phyloP scores from a whole-genome alignment of 768 basidiomycete species.

The Mycena epipterygia region DNA sequence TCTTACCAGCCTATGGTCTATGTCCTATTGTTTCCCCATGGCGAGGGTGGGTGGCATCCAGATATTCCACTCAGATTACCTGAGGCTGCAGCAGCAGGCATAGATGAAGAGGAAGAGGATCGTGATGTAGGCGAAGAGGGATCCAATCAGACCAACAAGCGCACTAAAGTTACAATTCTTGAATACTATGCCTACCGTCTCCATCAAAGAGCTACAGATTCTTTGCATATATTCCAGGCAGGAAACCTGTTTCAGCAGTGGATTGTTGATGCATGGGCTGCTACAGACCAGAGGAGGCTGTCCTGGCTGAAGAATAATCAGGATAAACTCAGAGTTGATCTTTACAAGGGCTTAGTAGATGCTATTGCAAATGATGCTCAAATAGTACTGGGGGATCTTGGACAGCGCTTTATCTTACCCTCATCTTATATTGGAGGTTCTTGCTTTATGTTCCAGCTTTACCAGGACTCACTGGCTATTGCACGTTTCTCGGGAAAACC shows the following conservation, averaged over 20 bases:
- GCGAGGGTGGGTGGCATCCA: slow-evolving; percentile 55
- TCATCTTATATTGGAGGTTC: slow-evolving; percentile 25
- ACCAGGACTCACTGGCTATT: slow-evolving; percentile 15
- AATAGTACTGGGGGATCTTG: background rate
- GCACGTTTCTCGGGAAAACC: slow-evolving; percentile 6
- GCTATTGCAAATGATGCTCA: background rate
- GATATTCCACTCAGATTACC: slow-evolving; percentile 31
- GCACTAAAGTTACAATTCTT: slow-evolving; percentile 33
- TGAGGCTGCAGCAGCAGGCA: too few relatives aligned
- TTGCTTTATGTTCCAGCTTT: slow-evolving; percentile 18
- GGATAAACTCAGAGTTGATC: background rate
- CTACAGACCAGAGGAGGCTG: slow-evolving; percentile 56
- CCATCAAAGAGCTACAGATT: slow-evolving; percentile 41
- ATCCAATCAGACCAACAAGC: background rate
- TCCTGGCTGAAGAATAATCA: slow-evolving; percentile 41
- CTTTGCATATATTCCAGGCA: slow-evolving; percentile 44
- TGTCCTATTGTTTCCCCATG: slow-evolving; percentile 45
- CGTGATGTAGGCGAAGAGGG: background rate
- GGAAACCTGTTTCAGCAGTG: slow-evolving; percentile 59
- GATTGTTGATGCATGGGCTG: slow-evolving; percentile 61
- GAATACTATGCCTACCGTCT: slow-evolving; percentile 50
- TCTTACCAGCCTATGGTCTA: slow-evolving; percentile 49
- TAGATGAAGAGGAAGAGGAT: background rate
- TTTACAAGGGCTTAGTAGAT: slow-evolving; percentile 21
- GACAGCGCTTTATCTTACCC: background rate